Base-by-base conservation (phyloP, 2,329 filamentous ascomycete species). In the Venturiaceae sp. region DNA sequence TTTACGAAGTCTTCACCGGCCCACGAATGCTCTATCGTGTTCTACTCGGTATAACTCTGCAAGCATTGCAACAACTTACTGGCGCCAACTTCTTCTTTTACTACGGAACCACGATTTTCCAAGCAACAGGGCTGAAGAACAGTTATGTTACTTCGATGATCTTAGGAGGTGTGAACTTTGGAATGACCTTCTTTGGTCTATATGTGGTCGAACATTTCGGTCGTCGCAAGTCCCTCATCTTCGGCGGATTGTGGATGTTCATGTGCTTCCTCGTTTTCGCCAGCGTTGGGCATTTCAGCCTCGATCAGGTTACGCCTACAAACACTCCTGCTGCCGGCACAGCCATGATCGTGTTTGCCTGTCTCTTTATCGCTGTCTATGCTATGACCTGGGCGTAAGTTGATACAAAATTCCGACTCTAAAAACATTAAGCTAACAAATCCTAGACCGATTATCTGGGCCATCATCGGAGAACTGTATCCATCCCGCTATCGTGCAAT, bases 381-480 rank as follows among this genome's bases (percentile, higher is more conserved):
- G 84, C 84, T 3, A 85, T 82, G 1, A 87, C 84, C 1, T 88
- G 85, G 85, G 85, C 44, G 44, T 50, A n/a, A 30, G 44, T 50
- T 50, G 37, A 21, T 5, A n/a, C 76, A 85, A 95, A 77, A 92
- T 91, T 81, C 92, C 95, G 80, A 90, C 90, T 81, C 92, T 87
- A 80, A 95, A 95, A 72, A 90, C 90, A 61, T 85, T 82, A 60
- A 95, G 90, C 63, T 95, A 89, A 90, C 90, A 16, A n/a, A 16
- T 26, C 30, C 3, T 30, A 50, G 84, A 23, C 85, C 85, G 0
- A 80, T 84, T 54, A 82, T 87, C 57, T 91, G 87, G 87, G 83
- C 87, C 57, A 77, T 86, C 26, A 80, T 84, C 52, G 81, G 82
- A 5, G 83, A 86, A 66, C 79, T 88, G 55, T 88, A 85, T 68